Conservation (phyloP, 2,329 filamentous ascomycete species). For the Aspergillus ustus region DNA sequence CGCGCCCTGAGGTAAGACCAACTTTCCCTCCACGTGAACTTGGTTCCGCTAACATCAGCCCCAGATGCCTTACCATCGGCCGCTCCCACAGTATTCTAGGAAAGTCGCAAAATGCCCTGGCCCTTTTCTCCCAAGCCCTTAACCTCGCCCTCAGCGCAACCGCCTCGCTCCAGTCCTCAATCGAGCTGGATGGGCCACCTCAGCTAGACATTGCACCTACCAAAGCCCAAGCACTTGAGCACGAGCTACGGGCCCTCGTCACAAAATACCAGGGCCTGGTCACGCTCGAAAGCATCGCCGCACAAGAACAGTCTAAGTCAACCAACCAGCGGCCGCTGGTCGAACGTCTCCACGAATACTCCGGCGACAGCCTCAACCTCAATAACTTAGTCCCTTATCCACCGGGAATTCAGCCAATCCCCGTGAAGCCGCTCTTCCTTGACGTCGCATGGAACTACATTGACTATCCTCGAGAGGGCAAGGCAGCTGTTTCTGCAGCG, state of each 20-base stretch:
- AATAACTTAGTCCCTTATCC: constrained; percentile 85
- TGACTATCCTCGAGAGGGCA: constrained; percentile 73
- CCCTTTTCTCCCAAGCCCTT: constrained; percentile 75
- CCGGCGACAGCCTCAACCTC: constrained; percentile 71
- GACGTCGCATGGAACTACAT: constrained; percentile 99
- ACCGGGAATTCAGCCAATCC: constrained; percentile 78
- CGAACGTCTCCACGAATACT: constrained; percentile 76
- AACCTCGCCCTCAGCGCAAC: constrained; percentile 62
- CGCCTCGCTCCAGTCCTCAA: constrained; percentile 50
- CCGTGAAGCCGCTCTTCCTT: constrained; percentile 93
- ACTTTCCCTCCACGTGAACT: background rate
- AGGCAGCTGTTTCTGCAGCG: constrained; percentile 18
- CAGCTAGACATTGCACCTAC: constrained; percentile 69
- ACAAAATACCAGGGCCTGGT: constrained; percentile 84
- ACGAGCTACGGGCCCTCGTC: constrained; percentile 71
- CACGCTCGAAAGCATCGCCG: constrained; percentile 71
- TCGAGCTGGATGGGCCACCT: constrained; percentile 56
- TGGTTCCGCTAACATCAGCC: constrained; percentile 12
- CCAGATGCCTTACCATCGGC: constrained; percentile 78
- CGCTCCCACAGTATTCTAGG: constrained; percentile 79
- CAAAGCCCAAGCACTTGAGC: constrained; percentile 63
- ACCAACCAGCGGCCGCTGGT: constrained; percentile 65
- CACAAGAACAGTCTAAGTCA: constrained; percentile 50
- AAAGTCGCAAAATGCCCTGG: constrained; percentile 78
- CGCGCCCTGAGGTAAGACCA: constrained; percentile 75